Percentiles rank a stretch among this genome's conserved stretches.
phyloP scores from a whole-genome alignment of 257 asterid genomes.

The Nicotiana paniculata region DNA sequence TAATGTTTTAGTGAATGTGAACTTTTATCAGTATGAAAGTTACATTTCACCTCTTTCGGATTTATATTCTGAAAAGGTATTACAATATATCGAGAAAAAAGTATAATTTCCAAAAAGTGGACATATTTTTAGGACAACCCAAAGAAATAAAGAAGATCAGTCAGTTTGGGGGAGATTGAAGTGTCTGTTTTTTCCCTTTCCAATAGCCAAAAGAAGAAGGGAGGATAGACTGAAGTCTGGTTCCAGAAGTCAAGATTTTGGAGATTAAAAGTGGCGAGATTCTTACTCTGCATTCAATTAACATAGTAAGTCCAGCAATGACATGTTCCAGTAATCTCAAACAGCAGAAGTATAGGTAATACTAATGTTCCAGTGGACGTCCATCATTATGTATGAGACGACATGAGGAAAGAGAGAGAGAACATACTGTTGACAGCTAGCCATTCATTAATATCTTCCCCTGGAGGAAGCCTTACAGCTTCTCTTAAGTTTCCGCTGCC shows the following conservation, averaged over 20 bases:
- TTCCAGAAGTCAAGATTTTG: neutral
- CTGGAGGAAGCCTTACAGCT: constrained; percentile 93
- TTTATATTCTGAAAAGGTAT: neutral
- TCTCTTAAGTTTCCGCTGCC: constrained; percentile 95
- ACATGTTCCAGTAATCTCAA: neutral
- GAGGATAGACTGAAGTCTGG: neutral
- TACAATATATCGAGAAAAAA: neutral
- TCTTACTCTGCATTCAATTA: neutral
- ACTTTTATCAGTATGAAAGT: neutral
- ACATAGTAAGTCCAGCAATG: neutral
- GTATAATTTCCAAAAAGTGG: neutral
- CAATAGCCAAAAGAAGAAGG: neutral
- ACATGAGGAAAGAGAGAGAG: constrained; percentile 19
- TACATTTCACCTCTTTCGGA: neutral
- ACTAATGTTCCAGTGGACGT: neutral
- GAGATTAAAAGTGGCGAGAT: neutral
- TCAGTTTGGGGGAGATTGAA: neutral
- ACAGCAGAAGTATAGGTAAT: neutral
- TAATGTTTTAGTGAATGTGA: neutral
- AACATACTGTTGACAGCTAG: constrained; percentile 82
- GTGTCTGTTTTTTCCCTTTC: neutral
- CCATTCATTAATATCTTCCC: constrained; percentile 92
- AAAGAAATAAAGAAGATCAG: neutral
- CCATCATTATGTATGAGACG: neutral
- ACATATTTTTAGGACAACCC: neutral